Conservation (phyloP, 1,139 yeast genomes). For the Geotrichum reessii region DNA sequence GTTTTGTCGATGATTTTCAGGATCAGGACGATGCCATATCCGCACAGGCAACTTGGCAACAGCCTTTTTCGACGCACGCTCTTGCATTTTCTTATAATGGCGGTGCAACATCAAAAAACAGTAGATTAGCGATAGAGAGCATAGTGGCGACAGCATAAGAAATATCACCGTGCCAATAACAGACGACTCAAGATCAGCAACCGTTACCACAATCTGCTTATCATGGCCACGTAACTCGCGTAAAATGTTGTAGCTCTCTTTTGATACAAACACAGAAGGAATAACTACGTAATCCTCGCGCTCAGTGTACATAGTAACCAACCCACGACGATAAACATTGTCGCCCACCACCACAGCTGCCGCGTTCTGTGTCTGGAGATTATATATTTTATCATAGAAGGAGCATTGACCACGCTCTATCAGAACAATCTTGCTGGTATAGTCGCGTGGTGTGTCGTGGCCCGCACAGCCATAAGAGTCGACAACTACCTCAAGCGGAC, state of each 20-base stretch:
- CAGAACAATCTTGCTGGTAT: constrained; percentile 31
- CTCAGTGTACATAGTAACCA: constrained; percentile 37
- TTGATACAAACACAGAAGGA: constrained; percentile 39
- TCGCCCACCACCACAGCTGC: constrained; percentile 41
- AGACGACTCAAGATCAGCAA: constrained; percentile 32
- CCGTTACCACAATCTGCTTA: constrained; percentile 31
- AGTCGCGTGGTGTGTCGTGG: constrained; percentile 25
- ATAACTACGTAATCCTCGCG: constrained; percentile 32
- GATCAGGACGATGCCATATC: constrained; percentile 28
- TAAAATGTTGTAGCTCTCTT: constrained; percentile 33
- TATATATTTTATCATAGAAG: constrained; percentile 37
- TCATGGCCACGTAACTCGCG: constrained; percentile 16
- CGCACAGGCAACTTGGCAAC: constrained; percentile 38
- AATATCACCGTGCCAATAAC: constrained; percentile 37
- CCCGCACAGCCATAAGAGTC: constrained; percentile 17
- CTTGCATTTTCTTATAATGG: constrained; percentile 33
- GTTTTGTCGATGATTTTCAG: background rate
- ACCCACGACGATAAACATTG: constrained; percentile 33
- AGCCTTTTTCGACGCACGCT: constrained; percentile 36
- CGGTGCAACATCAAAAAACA: constrained; percentile 37
- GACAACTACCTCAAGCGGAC: constrained; percentile 12
- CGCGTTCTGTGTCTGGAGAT: constrained; percentile 39
- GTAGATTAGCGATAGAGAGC: constrained; percentile 38
- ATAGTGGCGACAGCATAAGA: constrained; percentile 39
- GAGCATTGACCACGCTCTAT: constrained; percentile 40